Base-by-base conservation (phyloP, 768 basidiomycete genomes). In the Steccherinum ochraceum region DNA sequence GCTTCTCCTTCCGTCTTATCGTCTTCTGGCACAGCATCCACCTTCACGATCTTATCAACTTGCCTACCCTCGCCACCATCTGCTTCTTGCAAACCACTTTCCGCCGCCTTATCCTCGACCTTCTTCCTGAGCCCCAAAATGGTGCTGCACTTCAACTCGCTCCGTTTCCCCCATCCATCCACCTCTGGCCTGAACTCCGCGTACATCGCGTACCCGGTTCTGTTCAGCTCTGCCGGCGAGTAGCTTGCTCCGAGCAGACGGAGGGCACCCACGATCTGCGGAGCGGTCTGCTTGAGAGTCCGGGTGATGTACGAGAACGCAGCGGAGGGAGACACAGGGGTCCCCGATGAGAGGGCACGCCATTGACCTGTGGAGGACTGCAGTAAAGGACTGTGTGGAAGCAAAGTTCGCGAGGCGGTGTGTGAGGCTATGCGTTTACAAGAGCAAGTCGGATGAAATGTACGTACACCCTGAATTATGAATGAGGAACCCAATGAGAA, bases 241-340 rank as follows among this genome's bases (percentile, higher is more conserved):
- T 79, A 89, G 54, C 78, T 84, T 25, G 73, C 67, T 3, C 81
- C 84, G 27, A 91, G 71, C 24, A 90, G 71, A 49, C 77, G 80
- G 58, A 93, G 66, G 3, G 89, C 83, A 4, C 94, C 94, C 12
- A 94, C 67, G 21, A 94, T 71, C 54, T 83, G 72, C 2, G 90
- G 83, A 13, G 84, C 78, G 1, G 87, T 88, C 65, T 94, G 90
- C 40, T 83, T 78, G 60, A 96, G 80, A 2, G 89, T 75, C 19
- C 82, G 79, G 11, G 83, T 80, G 51, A 97, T 84, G 64, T 97
- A 98, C 0, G 81, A 78, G 61, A 86, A 94, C 2, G 93, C 89
- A n/a, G 74, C 65, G 45, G 76, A 73, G 2, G 94, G 93, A 35
- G 77, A 69, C 2, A 83, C 80, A 3, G 90, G 88, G 3, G 75